Conservation (phyloP, 2,329 filamentous ascomycete genomes). For the Xylaria sp. region DNA sequence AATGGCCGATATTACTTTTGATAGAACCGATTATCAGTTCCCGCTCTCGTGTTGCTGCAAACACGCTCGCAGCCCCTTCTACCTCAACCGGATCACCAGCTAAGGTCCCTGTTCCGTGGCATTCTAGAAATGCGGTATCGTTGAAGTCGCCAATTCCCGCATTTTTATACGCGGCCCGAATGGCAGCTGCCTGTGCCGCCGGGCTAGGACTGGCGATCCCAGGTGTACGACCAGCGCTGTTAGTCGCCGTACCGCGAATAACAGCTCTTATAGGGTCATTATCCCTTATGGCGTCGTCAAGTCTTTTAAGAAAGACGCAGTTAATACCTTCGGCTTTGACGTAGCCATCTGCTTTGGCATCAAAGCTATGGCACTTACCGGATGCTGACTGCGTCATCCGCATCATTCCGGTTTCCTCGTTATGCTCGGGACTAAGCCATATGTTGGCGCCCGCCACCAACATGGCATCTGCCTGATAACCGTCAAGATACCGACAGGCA, state of each 20-base stretch:
- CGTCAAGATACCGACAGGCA: constrained; percentile 14
- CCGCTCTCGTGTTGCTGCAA: constrained; percentile 22
- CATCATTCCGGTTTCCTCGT: constrained; percentile 14
- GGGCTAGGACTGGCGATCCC: constrained; percentile 10
- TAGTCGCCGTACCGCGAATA: constrained; percentile 9
- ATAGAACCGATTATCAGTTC: constrained; percentile 36
- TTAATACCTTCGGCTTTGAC: constrained; percentile 11
- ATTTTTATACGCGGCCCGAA: constrained; percentile 2
- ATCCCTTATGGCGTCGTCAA: constrained; percentile 13
- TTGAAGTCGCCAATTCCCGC: neutral
- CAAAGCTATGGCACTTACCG: constrained; percentile 12
- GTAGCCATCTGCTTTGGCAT: constrained; percentile 25
- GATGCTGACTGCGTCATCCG: neutral
- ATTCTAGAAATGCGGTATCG: constrained; percentile 2
- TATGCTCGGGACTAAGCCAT: constrained; percentile 21
- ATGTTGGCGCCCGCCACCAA: constrained; percentile 24
- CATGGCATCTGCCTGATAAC: constrained; percentile 28
- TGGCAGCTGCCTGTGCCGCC: constrained; percentile 7
- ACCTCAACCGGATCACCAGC: constrained; percentile 12
- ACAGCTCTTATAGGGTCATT: constrained; percentile 10
- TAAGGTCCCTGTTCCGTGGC: constrained; percentile 8
- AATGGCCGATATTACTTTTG: constrained; percentile 39
- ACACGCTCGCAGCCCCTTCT: constrained; percentile 34
- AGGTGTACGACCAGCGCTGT: constrained; percentile 10
- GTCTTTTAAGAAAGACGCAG: constrained; percentile 8